Conservation (phyloP, 495 filamentous ascomycete genomes). For the Neurospora sp. region DNA sequence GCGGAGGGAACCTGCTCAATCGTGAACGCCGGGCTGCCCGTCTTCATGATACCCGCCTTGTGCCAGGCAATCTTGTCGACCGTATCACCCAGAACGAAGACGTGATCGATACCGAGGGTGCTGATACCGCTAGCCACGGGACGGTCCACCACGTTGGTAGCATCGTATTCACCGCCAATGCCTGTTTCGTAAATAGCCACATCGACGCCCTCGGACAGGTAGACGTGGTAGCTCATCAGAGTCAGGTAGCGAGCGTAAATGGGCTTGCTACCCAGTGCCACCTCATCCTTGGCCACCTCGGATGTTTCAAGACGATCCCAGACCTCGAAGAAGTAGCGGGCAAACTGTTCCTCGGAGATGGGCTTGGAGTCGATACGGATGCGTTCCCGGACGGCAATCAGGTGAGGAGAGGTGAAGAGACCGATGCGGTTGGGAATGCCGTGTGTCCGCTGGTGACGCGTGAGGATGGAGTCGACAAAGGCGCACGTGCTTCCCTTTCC, state of each 20-base stretch:
- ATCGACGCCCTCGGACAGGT: constrained; percentile 69
- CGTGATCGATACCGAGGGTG: constrained; percentile 86
- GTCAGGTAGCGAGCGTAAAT: constrained; percentile 88
- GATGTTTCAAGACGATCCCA: constrained; percentile 64
- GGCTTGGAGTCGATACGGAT: constrained; percentile 73
- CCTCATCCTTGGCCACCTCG: constrained; percentile 16
- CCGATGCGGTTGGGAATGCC: constrained; percentile 49
- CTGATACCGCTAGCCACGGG: constrained; percentile 71
- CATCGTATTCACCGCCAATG: constrained; percentile 87
- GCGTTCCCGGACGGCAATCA: constrained; percentile 79
- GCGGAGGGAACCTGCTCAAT: constrained; percentile 60
- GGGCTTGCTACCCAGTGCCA: constrained; percentile 46
- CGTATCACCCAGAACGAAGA: constrained; percentile 65
- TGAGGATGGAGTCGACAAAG: constrained; percentile 49
- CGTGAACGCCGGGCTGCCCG: constrained; percentile 57
- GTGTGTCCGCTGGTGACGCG: constrained; percentile 25
- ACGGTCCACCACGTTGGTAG: constrained; percentile 75
- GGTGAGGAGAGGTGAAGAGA: constrained; percentile 81
- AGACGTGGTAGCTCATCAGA: constrained; percentile 81
- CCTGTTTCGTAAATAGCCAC: constrained; percentile 86
- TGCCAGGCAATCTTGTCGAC: constrained; percentile 95
- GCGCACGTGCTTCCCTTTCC: constrained; percentile 80
- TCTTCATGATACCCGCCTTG: constrained; percentile 88
- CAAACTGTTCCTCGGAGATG: constrained; percentile 65
- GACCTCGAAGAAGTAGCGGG: constrained; percentile 78